Conservation (phyloP, 257 asterid species). For the Capsicum rhomboideum region DNA sequence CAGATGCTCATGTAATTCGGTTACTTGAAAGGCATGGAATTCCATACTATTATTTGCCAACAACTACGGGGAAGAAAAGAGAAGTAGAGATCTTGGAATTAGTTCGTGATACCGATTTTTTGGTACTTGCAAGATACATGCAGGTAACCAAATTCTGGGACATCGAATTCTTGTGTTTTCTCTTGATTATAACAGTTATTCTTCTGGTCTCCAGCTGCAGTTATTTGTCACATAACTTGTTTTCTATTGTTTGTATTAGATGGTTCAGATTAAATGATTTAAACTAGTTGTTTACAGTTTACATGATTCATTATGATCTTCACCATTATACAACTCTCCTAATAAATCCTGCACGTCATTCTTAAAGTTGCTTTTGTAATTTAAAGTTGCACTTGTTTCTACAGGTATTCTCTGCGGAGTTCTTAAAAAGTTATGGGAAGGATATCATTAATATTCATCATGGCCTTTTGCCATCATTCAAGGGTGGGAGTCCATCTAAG, state of each 20-base stretch:
- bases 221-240: background rate
- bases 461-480: constrained; percentile 91
- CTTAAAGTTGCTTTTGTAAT: background rate
- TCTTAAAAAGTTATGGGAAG: constrained; percentile 54
- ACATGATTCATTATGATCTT: background rate
- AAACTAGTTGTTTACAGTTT: background rate
- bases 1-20: constrained; percentile 71
- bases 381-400: constrained; percentile 7
- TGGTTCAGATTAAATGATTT: background rate
- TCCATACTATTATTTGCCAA: constrained; percentile 62
- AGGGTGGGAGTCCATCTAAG: constrained; percentile 90
- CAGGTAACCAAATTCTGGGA: constrained; percentile 42
- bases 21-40: constrained; percentile 81
- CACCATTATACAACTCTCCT: background rate
- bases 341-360: background rate
- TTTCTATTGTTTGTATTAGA: background rate
- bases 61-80: constrained; percentile 33
- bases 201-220: background rate
- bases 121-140: constrained; percentile 97
- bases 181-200: background rate
- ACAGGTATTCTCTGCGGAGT: constrained; percentile 75
- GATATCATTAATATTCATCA: constrained; percentile 93
- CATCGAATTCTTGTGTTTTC: background rate
- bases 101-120: constrained; percentile 78
- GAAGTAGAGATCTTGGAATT: constrained; percentile 64